phyloP scores from a whole-genome alignment of 768 basidiomycete species.

The Hysterangium stoloniferum region DNA sequence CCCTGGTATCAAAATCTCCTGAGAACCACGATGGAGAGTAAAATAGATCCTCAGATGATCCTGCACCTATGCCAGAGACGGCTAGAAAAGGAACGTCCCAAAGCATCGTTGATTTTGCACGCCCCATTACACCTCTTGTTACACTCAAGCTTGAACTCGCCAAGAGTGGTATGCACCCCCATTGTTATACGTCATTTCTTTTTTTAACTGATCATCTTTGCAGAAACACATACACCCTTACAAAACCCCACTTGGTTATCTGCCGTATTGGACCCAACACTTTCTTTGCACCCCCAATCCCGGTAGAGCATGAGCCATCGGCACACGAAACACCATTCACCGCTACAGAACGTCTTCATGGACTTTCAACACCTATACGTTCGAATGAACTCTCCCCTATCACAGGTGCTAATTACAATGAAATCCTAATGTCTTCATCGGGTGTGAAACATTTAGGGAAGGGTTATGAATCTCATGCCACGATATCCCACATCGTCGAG shows the following conservation, averaged over 20 bases:
- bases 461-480: constrained; percentile 71
- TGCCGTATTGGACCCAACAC: constrained; percentile 60
- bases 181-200: not conserved
- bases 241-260: constrained; percentile 41
- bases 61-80: constrained; percentile 48
- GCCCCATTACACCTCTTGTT: constrained; percentile 60
- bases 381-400: constrained; percentile 22
- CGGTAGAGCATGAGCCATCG: constrained; percentile 17
- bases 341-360: constrained; percentile 38
- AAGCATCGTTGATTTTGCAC: constrained; percentile 44
- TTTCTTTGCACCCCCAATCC: constrained; percentile 50
- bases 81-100: constrained; percentile 64
- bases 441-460: constrained; percentile 74
- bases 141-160: constrained; percentile 56
- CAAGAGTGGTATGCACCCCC: constrained; percentile 23
- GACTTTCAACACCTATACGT: constrained; percentile 56
- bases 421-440: constrained; percentile 74
- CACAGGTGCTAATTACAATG: constrained; percentile 46
- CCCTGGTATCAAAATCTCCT: constrained; percentile 60
- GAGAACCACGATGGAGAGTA: constrained; percentile 23
- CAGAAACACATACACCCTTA: constrained; percentile 31
- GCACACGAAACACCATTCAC: constrained; percentile 33
- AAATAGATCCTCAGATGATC: constrained; percentile 27
- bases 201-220: constrained; percentile 1
- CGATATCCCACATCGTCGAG: constrained; percentile 28